phyloP scores from a whole-genome alignment of 148 eudicot genomes.

The Rhododendron ovatum region DNA sequence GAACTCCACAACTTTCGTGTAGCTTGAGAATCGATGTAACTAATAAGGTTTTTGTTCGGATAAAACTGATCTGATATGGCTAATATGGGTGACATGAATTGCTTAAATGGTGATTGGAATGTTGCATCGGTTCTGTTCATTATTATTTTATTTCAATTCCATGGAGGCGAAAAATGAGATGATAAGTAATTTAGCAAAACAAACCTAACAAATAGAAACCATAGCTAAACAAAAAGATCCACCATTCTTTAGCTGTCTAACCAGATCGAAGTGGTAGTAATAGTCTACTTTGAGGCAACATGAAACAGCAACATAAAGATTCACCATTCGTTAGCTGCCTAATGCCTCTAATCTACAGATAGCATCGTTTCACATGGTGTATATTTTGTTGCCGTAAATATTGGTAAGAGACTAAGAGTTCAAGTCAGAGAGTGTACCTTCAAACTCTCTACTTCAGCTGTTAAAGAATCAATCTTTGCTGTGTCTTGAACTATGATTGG shows the following conservation, averaged over 20 bases:
- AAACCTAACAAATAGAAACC: neutral
- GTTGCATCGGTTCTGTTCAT: neutral
- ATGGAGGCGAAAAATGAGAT: neutral
- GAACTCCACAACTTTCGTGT: neutral
- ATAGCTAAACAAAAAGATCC: neutral
- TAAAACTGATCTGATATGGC: neutral
- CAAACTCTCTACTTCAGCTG: slow-evolving; percentile 64
- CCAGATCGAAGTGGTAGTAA: neutral
- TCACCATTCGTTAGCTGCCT: neutral
- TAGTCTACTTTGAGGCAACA: neutral
- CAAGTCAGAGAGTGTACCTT: slow-evolving; percentile 44
- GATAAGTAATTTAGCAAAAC: neutral
- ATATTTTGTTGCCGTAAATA: neutral
- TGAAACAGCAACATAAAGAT: neutral
- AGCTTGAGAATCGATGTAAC: neutral
- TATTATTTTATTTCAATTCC: neutral
- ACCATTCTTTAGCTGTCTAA: neutral
- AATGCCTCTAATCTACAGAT: neutral
- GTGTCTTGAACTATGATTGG: slow-evolving; percentile 89
- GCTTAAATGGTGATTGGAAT: neutral
- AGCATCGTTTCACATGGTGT: neutral
- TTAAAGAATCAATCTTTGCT: slow-evolving; percentile 69
- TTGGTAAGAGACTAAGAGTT: neutral
- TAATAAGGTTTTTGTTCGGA: neutral
- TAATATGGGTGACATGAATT: neutral